Base-by-base conservation (phyloP, 768 basidiomycete species). In the Cubamyces lactineus region DNA sequence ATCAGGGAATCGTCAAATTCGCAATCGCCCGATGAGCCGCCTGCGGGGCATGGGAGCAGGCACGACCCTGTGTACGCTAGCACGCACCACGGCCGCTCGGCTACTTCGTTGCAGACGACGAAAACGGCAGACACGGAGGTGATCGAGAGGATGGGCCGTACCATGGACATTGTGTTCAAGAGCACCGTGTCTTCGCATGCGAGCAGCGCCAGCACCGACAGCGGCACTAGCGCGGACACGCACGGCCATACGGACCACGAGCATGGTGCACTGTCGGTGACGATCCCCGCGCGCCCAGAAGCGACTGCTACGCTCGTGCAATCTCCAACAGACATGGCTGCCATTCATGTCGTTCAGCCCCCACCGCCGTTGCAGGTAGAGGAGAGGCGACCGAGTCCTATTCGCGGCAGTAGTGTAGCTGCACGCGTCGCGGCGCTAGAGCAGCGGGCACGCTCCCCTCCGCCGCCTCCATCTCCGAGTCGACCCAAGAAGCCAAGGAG, bases 111-210 rank as follows among this genome's bases (percentile, higher is more conserved):
- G 74, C 85, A 71, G 80, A 90, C 68, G 61, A 84, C 70, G 71
- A 69, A 77, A 51, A 92, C 92, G 13, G 84, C 88, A 8, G 83
- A 91, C 70, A 86, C 90, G 30, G 88, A 84, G 54, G 81, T 79
- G 9, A 82, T 90, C 57, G 91, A 92, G 67, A 76, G 79, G 58
- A 81, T 92, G 68, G 88, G 82, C 1, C 84, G 79, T 23, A 80
- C 76, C 39, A 85, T 91, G 81, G 87, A 91, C 73, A 86, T 93
- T 46, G 81, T 87, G 38, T 34, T 34, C 5, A 34, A 34, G 34
- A 34, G 34, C 34, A 34, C 34, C 24, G 70, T 63, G 68, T 63
- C 66, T 54, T 69, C 66, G 39, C 65, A 59, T 13, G 62, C 63
- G 23, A 66, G 67, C 53, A 24, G n/a, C 34, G 56, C 30, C n/a